These are phyloP conservation scores for Fonsecaea erecta DNA, from an alignment of 2,329 filamentous ascomycete genomes.

Conservation along the genomic window DNA sequence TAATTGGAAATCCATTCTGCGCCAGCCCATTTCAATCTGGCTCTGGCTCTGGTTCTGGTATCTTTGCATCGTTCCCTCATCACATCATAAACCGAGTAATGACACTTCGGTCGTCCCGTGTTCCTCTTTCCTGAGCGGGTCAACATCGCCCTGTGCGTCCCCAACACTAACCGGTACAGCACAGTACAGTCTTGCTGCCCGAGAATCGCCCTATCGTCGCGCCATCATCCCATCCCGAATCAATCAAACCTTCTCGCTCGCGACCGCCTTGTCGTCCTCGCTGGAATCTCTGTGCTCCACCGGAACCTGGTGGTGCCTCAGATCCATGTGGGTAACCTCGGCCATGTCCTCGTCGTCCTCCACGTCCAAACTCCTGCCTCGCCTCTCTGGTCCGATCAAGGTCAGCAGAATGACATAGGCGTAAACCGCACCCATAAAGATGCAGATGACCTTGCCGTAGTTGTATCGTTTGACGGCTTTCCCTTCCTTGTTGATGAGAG, in stretches of 20 bases:
- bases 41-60: no score
- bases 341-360: conserved; percentile 54
- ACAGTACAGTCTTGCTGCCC: background rate
- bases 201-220: background rate
- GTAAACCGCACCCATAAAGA: conserved; percentile 87
- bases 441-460: conserved; percentile 84
- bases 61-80: no score
- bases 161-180: no score
- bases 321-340: conserved; percentile 42
- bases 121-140: no score
- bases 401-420: conserved; percentile 61
- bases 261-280: conserved; percentile 34
- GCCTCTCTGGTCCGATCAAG: conserved; percentile 54
- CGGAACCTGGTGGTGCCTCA: conserved; percentile 20
- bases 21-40: no score
- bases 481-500: conserved; percentile 50
- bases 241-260: conserved; percentile 23
- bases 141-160: no score
- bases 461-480: conserved; percentile 60
- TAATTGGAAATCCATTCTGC: no score
- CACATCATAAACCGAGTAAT: no score
- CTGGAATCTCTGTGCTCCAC: conserved; percentile 24
- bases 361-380: conserved; percentile 54
- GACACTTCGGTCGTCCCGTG: no score
- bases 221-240: background rate